These are phyloP conservation scores for Solanum ossicruentum DNA, from an alignment of 257 asterid genomes.

Conservation along the genomic window DNA sequence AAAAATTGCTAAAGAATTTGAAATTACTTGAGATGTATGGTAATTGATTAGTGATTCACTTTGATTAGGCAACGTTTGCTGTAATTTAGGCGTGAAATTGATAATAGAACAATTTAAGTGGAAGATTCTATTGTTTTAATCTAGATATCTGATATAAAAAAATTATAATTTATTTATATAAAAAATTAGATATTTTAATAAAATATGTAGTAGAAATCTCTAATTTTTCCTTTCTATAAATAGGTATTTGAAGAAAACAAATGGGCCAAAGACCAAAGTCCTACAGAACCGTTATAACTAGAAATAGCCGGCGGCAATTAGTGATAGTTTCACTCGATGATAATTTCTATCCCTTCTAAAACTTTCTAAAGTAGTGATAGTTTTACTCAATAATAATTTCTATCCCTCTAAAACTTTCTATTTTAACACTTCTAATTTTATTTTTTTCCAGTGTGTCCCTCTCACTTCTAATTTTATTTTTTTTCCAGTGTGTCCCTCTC, in stretches of 20 bases:
- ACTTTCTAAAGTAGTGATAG: not conserved
- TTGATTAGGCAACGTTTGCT: no score
- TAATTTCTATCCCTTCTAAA: no score
- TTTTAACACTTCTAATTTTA: not conserved
- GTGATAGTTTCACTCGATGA: not conserved
- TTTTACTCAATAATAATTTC: not conserved
- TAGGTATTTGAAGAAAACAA: not conserved
- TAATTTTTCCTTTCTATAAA: not conserved
- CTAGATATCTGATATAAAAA: no score
- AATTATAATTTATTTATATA: no score
- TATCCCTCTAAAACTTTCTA: not conserved
- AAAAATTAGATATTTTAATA: no score
- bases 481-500: not conserved
- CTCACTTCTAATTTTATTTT: not conserved
- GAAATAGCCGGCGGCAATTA: not conserved
- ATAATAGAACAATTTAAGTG: no score
- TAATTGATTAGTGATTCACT: no score
- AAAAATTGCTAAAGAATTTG: no score
- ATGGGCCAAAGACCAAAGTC: not conserved
- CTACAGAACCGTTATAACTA: not conserved
- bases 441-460: not conserved
- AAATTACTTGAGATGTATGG: no score
- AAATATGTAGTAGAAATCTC: no score
- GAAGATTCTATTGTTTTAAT: no score
- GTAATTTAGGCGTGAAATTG: no score